Percentiles rank a stretch among this genome's conserved stretches.
phyloP scores from a whole-genome alignment of 305 asterid genomes.

The Fraxinus floribunda region DNA sequence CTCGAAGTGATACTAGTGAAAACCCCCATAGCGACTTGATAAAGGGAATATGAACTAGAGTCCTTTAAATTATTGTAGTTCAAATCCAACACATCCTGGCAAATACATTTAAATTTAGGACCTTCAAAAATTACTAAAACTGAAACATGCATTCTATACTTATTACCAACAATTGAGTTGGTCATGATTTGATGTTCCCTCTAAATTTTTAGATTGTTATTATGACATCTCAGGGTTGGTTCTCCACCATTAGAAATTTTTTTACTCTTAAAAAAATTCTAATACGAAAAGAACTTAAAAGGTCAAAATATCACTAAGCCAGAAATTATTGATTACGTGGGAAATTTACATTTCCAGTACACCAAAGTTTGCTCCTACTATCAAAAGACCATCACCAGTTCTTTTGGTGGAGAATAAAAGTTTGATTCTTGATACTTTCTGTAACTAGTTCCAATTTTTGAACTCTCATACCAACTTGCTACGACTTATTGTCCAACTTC shows the following conservation, averaged over 20 bases:
- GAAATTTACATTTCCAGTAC: neutral
- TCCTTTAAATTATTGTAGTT: slow-evolving; percentile 30
- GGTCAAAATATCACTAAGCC: neutral
- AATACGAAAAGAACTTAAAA: neutral
- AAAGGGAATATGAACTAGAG: slow-evolving; percentile 49
- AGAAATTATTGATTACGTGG: neutral
- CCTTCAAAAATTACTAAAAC: neutral
- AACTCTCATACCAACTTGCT: neutral
- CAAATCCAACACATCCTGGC: slow-evolving; percentile 48
- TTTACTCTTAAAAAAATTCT: neutral
- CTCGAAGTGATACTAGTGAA: slow-evolving; percentile 52
- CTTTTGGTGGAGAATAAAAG: neutral
- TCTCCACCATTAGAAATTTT: neutral
- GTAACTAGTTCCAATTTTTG: neutral
- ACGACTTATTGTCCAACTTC: neutral
- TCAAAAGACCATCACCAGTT: neutral
- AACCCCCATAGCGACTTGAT: slow-evolving; percentile 58
- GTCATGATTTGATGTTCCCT: neutral
- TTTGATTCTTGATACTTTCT: neutral
- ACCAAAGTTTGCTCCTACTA: neutral
- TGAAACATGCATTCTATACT: neutral
- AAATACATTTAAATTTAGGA: slow-evolving; percentile 20
- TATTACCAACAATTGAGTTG: neutral
- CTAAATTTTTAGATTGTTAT: neutral
- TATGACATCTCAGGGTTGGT: neutral